Evolutionary conservation across 331 rosid genomes (phyloP).

Genomic region (Acacia concinna): DNA sequence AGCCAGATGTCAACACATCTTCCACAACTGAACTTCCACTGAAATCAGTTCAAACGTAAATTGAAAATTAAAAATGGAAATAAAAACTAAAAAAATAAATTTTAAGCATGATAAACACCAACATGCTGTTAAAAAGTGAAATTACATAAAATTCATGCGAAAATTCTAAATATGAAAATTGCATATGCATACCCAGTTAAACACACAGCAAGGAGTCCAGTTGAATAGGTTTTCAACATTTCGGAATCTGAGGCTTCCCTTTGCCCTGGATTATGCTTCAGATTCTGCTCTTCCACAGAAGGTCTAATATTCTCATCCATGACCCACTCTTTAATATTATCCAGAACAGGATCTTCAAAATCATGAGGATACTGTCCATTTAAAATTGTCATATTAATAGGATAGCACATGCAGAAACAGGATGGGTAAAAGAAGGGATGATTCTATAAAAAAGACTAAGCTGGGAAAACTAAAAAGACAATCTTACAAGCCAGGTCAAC

Average conservation of each 20-base stretch:
- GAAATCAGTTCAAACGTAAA: conserved; percentile 28
- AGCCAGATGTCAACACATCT: conserved; percentile 89
- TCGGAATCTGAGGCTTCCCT: conserved; percentile 76
- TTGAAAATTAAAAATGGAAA: background rate
- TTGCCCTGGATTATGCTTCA: conserved; percentile 51
- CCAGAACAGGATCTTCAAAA: conserved; percentile 81
- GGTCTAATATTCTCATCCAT: conserved; percentile 61
- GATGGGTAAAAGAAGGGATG: background rate
- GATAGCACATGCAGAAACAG: conserved; percentile 3
- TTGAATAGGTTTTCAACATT: conserved; percentile 87
- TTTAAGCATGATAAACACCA: conserved; percentile 15
- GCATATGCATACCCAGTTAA: conserved; percentile 59
- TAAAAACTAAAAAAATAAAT: background rate
- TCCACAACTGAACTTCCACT: conserved; percentile 82
- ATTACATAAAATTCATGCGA: background rate
- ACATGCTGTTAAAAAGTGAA: background rate
- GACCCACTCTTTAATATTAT: conserved; percentile 76
- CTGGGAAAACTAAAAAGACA: background rate
- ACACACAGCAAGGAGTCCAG: conserved; percentile 90
- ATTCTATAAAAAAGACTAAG: background rate
- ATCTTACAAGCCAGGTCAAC: conserved; percentile 74
- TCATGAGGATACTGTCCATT: conserved; percentile 87
- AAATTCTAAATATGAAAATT: background rate
- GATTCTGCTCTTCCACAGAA: conserved; percentile 54
- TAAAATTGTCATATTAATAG: conserved; percentile 33